phyloP scores from a whole-genome alignment of 352 stramenopile genomes.

The Hyaloperonospora brassicae region DNA sequence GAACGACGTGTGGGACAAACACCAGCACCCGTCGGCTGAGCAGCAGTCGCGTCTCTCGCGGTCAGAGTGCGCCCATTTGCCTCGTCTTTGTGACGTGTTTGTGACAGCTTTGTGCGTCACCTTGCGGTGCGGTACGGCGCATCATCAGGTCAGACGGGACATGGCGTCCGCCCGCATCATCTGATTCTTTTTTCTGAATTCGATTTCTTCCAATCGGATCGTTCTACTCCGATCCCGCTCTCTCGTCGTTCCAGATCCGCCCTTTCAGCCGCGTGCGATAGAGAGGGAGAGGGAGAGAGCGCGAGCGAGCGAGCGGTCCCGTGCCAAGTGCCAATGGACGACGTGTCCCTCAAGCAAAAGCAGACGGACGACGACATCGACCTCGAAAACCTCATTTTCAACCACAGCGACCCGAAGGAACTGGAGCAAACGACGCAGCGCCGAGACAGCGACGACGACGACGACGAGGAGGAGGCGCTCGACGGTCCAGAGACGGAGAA shows the following conservation, averaged over 20 bases:
- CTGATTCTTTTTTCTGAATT: neutral
- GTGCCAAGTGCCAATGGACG: conserved; percentile 25
- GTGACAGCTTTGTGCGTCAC: too few relatives aligned
- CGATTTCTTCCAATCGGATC: neutral
- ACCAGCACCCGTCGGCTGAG: too few relatives aligned
- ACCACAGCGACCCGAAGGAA: conserved; percentile 17
- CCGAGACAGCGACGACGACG: conserved; percentile 14
- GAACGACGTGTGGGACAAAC: too few relatives aligned
- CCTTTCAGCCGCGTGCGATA: too few relatives aligned
- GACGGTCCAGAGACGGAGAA: conserved; percentile 23
- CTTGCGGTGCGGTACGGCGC: too few relatives aligned
- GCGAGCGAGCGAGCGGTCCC: neutral
- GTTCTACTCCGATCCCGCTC: neutral
- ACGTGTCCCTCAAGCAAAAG: conserved; percentile 52
- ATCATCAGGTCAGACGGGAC: too few relatives aligned
- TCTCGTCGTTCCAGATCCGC: too few relatives aligned
- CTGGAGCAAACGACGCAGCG: too few relatives aligned
- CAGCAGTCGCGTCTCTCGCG: too few relatives aligned
- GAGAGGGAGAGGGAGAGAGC: too few relatives aligned
- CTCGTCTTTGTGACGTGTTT: too few relatives aligned
- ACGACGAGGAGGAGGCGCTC: conserved; percentile 28
- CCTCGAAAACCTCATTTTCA: conserved; percentile 83
- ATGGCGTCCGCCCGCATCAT: neutral
- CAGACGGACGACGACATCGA: conserved; percentile 65
- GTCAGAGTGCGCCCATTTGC: too few relatives aligned